A percentile compares a stretch with the other conserved stretches of the same genome.
These are phyloP conservation scores for Starmerella sirachaensis DNA, from an alignment of 805 yeast species.

Conservation along the genomic window DNA sequence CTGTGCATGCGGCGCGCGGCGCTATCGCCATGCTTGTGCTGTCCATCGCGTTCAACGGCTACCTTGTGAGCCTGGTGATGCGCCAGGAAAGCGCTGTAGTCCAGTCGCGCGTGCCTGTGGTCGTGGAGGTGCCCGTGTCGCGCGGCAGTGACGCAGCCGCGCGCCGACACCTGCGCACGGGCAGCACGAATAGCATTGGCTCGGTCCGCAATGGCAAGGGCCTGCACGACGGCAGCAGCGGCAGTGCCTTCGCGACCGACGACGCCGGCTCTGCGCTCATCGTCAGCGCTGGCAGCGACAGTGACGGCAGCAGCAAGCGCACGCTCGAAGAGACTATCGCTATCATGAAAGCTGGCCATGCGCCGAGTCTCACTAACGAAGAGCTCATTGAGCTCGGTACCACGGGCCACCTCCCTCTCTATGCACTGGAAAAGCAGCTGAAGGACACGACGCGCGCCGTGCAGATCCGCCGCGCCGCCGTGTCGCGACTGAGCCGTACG, in stretches of 20 bases:
- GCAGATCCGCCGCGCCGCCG: conserved; percentile 80
- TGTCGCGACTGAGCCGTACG: conserved; percentile 69
- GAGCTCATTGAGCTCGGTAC: conserved; percentile 65
- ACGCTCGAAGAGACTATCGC: conserved; percentile 49
- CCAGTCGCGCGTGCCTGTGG: conserved; percentile 15
- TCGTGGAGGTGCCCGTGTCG: conserved; percentile 25
- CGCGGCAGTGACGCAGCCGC: conserved; percentile 22
- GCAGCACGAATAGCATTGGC: background rate
- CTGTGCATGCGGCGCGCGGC: conserved; percentile 27
- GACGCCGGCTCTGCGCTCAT: background rate
- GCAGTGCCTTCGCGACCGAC: background rate
- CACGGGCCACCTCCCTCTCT: conserved; percentile 72
- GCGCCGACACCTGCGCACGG: too few relatives aligned
- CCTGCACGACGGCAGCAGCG: conserved; percentile 19
- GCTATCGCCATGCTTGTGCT: conserved; percentile 59
- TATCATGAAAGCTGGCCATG: conserved; percentile 57
- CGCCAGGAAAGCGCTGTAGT: conserved; percentile 32
- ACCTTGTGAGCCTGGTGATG: conserved; percentile 56
- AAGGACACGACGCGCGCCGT: conserved; percentile 89
- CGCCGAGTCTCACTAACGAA: conserved; percentile 51
- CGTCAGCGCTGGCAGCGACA: background rate
- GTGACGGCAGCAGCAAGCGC: conserved; percentile 10
- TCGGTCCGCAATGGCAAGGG: conserved; percentile 1
- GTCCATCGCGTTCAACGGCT: conserved; percentile 70
- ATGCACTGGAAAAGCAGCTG: conserved; percentile 87